Conservation (phyloP, 2,329 filamentous ascomycete species). For the Colletotrichum sp. region DNA sequence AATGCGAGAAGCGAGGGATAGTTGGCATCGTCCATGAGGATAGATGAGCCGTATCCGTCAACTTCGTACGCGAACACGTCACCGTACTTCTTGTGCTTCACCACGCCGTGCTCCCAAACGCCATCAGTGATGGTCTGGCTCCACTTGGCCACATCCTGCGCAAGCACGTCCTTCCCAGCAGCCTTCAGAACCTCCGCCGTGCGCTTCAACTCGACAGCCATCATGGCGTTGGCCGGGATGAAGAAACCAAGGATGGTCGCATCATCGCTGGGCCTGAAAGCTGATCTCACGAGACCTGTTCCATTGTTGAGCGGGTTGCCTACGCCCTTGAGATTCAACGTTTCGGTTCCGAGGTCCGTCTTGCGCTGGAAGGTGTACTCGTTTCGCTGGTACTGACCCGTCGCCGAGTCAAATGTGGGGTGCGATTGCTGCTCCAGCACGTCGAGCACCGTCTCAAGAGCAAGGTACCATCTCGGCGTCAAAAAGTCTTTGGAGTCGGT, state of each 20-base stretch:
- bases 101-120: constrained; percentile 84
- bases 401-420: constrained; percentile 77
- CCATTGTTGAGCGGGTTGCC: constrained; percentile 90
- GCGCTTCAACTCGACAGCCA: constrained; percentile 84
- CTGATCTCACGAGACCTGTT: constrained; percentile 86
- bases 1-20: constrained; percentile 81
- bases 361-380: constrained; percentile 85
- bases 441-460: constrained; percentile 74
- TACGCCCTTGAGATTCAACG: constrained; percentile 78
- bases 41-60: constrained; percentile 81
- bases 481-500: constrained; percentile 82
- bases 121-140: constrained; percentile 72
- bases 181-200: constrained; percentile 72
- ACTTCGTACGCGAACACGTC: constrained; percentile 87
- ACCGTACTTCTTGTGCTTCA: constrained; percentile 76
- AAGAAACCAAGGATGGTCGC: constrained; percentile 93
- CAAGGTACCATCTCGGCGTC: constrained; percentile 77
- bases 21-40: constrained; percentile 91
- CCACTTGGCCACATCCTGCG: constrained; percentile 62
- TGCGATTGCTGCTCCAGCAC: constrained; percentile 81
- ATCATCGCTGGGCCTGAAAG: constrained; percentile 94
- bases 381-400: constrained; percentile 70
- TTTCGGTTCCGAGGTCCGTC: constrained; percentile 88
- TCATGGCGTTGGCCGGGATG: constrained; percentile 96
- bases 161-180: constrained; percentile 60